Base-by-base conservation (phyloP, 805 yeast species). In the Hanseniaspora occidentalis region DNA sequence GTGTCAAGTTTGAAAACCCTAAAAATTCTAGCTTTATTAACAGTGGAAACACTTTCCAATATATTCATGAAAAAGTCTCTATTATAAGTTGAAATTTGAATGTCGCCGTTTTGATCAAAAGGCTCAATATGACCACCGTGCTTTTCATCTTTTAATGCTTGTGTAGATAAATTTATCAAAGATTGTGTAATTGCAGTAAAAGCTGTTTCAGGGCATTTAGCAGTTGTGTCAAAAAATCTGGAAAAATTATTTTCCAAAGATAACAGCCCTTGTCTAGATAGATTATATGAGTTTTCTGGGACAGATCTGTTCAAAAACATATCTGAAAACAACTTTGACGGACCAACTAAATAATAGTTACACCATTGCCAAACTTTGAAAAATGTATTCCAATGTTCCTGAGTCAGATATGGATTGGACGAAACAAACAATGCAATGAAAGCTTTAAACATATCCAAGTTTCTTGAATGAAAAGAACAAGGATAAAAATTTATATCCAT, bases 381-480 rank as follows among this genome's bases (percentile, higher is more conserved):
- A 4, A 79, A 55, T 14, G 67, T 67, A 10, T 61, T 57, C 97
- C 97, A 89, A 24, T 81, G 73, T 3, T 61, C 43, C 1, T 46
- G 54, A 5, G 70, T 71, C 13, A 89, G 65, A 1, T 77, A 71
- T 1, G 88, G 72, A 0, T 96, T 96, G n/a, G 89, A 59, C 0
- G 95, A 82, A 2, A 78, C 70, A 0, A 89, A 86, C 37, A 89
- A 63, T 44, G 84, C 82, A 3, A 79, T 63, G 29, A 89, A 58
- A 0, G 95, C 96, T 38, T 95, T 66, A 31, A 85, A 72, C 48
- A 95, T 76, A 8, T 79, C 68, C 1, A 84, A 69, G 45, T 84
- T 85, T 40, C 94, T 69, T 1, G 83, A 67, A 44, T 77, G 74
- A 35, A 83, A 63, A 24, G 55, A 53, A 44, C 81, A 60, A 1